phyloP scores from a whole-genome alignment of 192 early-diverging fungal species.

The Spizellomyces sp. region DNA sequence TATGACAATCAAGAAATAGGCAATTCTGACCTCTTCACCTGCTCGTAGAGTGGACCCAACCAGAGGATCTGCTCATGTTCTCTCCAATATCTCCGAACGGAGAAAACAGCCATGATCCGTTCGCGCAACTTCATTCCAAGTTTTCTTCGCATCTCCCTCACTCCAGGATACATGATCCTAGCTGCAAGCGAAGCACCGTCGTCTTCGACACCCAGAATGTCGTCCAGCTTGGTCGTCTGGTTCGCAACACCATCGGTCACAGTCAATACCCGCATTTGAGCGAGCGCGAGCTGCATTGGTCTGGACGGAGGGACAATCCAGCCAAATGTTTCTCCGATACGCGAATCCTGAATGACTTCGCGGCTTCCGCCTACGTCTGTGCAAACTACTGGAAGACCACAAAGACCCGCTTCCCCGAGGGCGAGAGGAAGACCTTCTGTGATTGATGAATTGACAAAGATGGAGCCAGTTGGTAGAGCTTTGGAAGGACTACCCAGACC shows the following conservation, averaged over 20 bases:
- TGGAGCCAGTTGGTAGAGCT: conserved; percentile 47
- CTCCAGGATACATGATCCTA: conserved; percentile 41
- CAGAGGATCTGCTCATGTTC: conserved; percentile 51
- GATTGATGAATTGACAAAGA: conserved; percentile 54
- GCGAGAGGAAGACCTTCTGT: conserved; percentile 42
- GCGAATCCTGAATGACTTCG: conserved; percentile 33
- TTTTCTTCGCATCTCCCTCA: conserved; percentile 33
- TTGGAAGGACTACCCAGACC: conserved; percentile 43
- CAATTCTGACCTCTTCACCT: background rate
- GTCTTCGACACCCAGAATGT: conserved; percentile 25
- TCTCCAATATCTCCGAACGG: conserved; percentile 46
- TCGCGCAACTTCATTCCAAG: conserved; percentile 40
- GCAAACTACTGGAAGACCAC: conserved; percentile 41
- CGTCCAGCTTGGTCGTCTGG: conserved; percentile 17
- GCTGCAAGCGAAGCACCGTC: conserved; percentile 22
- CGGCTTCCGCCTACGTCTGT: conserved; percentile 42
- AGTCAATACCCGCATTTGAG: conserved; percentile 40
- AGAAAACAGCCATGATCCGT: conserved; percentile 43
- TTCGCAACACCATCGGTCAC: conserved; percentile 43
- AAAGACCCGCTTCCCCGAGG: conserved; percentile 40
- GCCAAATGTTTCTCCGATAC: conserved; percentile 34
- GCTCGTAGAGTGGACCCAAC: conserved; percentile 13
- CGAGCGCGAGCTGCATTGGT: conserved; percentile 44
- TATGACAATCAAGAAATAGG: no score
- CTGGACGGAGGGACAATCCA: conserved; percentile 43